Evolutionary conservation across 2,329 filamentous ascomycete species (phyloP), one percentile per base, ranked within the genome.

Genomic region (Colletotrichum euphorbiae): DNA sequence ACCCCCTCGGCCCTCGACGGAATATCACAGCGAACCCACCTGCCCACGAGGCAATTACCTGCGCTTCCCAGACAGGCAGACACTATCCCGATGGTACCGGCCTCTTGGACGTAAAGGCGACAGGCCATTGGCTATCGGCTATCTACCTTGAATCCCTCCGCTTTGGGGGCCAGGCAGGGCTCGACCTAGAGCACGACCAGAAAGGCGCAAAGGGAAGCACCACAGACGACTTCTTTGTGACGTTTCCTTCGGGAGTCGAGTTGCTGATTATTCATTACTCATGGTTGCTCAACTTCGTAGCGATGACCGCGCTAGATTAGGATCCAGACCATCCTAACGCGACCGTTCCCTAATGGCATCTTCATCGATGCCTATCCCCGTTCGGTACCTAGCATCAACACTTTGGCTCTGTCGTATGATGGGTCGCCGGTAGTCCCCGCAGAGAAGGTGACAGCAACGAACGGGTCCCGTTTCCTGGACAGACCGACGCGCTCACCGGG

Each of bases 401-500:
- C 11, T 40, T 52, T 38, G 33, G 19, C 33, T 61, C 46, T 33
- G 45, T 50, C 48, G 42, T 38, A 68, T 55, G 55, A 57, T 54
- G 59, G 52, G 31, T 21, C 54, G 36, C n/a, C 58, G 52, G 46
- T 19, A 36, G 51, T 50, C 52, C 64, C 65, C 65, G 38, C 51
- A 62, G 45, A 55, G 46, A 55, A 43, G 13, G 24, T 54, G 17
- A 64, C 51, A 64, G 46, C 60, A 58, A 28, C 6, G 28, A 17
- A 52, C 48, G 19, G 46, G 58, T 40, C 45, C 45, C 45, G 45
- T 58, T 36, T 15, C 31, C 28, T 46, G 28, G 48, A 28, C 48
- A 59, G 61, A 68, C 61, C 66, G 61, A 65, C 61, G 40, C 24
- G 42, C 54, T 68, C 52, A 68, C 61, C 61, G 66, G 5, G 61